A percentile compares a stretch with the other conserved stretches of the same genome.
phyloP scores from a whole-genome alignment of 805 yeast species.

The Candida lessepsii region DNA sequence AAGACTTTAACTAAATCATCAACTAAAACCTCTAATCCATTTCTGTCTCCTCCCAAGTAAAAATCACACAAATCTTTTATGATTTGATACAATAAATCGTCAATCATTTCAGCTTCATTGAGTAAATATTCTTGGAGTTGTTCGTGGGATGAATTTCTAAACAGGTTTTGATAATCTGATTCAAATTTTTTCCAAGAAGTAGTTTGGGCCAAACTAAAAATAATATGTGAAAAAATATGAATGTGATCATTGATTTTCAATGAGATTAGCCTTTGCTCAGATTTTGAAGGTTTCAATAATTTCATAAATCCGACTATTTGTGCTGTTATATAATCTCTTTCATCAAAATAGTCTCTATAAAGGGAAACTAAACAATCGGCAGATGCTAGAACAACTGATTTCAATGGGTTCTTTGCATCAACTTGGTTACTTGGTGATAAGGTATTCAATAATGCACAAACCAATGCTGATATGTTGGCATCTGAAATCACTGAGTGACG shows the following conservation, averaged over 20 bases:
- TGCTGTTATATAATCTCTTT: slow-evolving; percentile 10
- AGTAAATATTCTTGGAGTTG: neutral
- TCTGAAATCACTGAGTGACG: slow-evolving; percentile 1
- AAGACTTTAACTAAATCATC: slow-evolving; percentile 3
- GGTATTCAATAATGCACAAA: neutral
- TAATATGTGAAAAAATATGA: slow-evolving; percentile 3
- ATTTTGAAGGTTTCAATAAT: slow-evolving; percentile 3
- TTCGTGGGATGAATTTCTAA: neutral
- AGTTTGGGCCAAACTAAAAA: slow-evolving; percentile 8
- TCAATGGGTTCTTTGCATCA: neutral
- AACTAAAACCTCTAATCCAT: slow-evolving; percentile 6
- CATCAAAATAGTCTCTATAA: slow-evolving; percentile 8
- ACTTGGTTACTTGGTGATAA: neutral
- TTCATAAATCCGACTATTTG: slow-evolving; percentile 3
- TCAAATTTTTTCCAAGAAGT: neutral
- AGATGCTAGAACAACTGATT: neutral
- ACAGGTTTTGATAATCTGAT: neutral
- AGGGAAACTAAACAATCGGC: slow-evolving; percentile 4
- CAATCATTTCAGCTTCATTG: neutral
- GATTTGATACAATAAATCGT: neutral
- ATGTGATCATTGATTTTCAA: neutral
- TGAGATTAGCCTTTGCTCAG: slow-evolving; percentile 1
- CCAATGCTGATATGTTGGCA: neutral
- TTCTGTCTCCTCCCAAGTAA: slow-evolving; percentile 1
- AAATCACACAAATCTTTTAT: neutral